phyloP scores from a whole-genome alignment of 176 grass and related monocot species.

The Typha latifolia region DNA sequence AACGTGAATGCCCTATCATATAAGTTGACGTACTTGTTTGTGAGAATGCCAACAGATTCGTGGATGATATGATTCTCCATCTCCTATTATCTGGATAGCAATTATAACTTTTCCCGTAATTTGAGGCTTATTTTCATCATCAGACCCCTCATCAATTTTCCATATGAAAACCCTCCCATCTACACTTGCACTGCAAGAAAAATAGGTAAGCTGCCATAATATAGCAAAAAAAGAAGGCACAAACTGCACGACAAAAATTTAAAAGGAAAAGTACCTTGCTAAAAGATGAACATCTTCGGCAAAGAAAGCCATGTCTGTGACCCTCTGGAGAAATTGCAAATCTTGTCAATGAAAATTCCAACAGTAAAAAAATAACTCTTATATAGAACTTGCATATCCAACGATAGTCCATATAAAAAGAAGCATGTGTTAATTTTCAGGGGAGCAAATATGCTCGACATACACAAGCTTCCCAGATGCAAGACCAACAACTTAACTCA shows the following conservation, averaged over 20 bases:
- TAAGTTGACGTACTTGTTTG: conserved; percentile 62
- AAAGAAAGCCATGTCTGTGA: conserved; percentile 97
- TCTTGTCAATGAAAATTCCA: conserved; percentile 12
- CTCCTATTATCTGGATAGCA: conserved; percentile 72
- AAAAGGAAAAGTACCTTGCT: conserved; percentile 50
- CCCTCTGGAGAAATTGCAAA: conserved; percentile 56
- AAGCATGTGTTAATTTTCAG: not conserved
- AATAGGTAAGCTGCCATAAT: conserved; percentile 10
- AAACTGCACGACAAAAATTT: not conserved
- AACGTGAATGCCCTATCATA: not conserved
- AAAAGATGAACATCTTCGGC: conserved; percentile 90
- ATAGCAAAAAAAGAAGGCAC: not conserved
- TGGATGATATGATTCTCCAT: conserved; percentile 73
- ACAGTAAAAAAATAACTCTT: not conserved
- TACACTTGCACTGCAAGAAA: conserved; percentile 65
- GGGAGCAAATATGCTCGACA: not conserved
- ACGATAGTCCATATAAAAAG: not conserved
- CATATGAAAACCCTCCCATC: conserved; percentile 86
- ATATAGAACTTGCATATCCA: not conserved
- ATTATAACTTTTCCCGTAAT: conserved; percentile 74
- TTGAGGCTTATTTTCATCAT: conserved; percentile 77
- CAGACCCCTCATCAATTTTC: conserved; percentile 90
- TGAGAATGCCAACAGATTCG: conserved; percentile 95
- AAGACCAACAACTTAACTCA: too few species aligned
- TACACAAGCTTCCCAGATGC: too few species aligned